Evolutionary conservation across 78 protist genomes (phyloP), one percentile per base, ranked within the genome.

Genomic region (Protostelium mycophagum): DNA sequence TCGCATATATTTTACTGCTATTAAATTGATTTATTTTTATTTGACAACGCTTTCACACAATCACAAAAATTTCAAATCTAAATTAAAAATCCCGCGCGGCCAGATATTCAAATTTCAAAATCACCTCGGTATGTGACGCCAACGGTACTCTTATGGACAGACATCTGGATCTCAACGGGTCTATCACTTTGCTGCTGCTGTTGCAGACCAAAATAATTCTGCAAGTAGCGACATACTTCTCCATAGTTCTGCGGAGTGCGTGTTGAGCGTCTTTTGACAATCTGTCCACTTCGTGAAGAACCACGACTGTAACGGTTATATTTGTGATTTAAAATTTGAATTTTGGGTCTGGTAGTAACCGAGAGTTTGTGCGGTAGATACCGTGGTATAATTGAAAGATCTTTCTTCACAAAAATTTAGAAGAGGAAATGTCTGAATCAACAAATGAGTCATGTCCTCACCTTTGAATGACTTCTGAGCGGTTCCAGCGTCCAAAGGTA

Each of bases 171-270:
- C 98, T 91, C 38, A 99, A 86, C 28, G 99, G 99, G 28, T 93
- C 97, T 36, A 99, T 93, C 10, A 99, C 94, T 37, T 91, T 89
- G n/a, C 91, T 36, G 37, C 95, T 83, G 37, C 87, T 85, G 39
- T 87, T 93, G 63, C 97, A 91, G 86, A 83, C 31, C 9, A 99
- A 90, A 0, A 99, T 91, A 0, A 99, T 36, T 23, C 99, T 92
- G 94, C 97, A 97, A n/a, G 90, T 87, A 10, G 63, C 1, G n/a
- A 91, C 87, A 95, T 95, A 98, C 73, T 88, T 93, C 83, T 99
- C 99, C 99, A 99, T 99, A 23, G 99, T 98, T 38, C 99, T 97
- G 31, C 99, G 94, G 1, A 99, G 98, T 28, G 99, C 99, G 35
- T 97, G 97, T 91, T 99, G 99, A 0, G 99, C 99, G 0, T 94